Percentiles rank a stretch among this genome's conserved stretches.
These are phyloP conservation scores for Huntiella moniliformis DNA, from an alignment of 2,329 filamentous ascomycete species.

Conservation along the genomic window DNA sequence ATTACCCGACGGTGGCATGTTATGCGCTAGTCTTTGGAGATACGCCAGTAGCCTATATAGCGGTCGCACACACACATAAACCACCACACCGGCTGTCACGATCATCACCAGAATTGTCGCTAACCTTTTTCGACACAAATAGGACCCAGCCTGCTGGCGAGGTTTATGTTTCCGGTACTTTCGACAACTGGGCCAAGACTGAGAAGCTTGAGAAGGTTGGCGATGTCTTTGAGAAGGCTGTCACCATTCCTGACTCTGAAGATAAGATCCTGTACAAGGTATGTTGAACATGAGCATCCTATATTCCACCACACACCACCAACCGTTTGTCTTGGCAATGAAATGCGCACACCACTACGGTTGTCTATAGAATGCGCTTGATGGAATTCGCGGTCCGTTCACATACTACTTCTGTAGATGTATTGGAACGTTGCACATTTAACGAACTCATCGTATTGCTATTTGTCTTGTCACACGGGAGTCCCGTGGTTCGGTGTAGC, in stretches of 20 bases:
- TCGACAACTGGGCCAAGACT: slow-evolving; percentile 83
- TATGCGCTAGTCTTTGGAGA: too few species aligned
- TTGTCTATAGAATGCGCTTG: too few species aligned
- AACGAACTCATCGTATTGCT: too few species aligned
- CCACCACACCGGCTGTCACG: not conserved
- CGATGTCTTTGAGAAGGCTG: slow-evolving; percentile 60
- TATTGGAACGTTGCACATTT: too few species aligned
- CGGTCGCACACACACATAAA: not conserved
- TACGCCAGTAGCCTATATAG: too few species aligned
- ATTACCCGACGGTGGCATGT: too few species aligned
- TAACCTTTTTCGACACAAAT: slow-evolving; percentile 12
- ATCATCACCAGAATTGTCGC: not conserved
- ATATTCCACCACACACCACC: not conserved
- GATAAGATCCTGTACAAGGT: slow-evolving; percentile 93
- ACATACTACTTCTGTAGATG: not conserved
- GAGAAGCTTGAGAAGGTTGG: slow-evolving; percentile 63
- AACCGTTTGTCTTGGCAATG: slow-evolving; percentile 8
- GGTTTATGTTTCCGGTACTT: slow-evolving; percentile 89
- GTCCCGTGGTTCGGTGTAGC: too few species aligned
- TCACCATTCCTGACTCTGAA: slow-evolving; percentile 45
- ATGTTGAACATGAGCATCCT: slow-evolving; percentile 17
- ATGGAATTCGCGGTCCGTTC: too few species aligned
- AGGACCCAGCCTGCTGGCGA: slow-evolving; percentile 73
- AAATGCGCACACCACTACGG: too few species aligned
- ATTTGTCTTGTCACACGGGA: too few species aligned